Percentiles rank a stretch among this genome's conserved stretches.
phyloP scores from a whole-genome alignment of 345 rosid genomes.

The Ailanthus altissimus region DNA sequence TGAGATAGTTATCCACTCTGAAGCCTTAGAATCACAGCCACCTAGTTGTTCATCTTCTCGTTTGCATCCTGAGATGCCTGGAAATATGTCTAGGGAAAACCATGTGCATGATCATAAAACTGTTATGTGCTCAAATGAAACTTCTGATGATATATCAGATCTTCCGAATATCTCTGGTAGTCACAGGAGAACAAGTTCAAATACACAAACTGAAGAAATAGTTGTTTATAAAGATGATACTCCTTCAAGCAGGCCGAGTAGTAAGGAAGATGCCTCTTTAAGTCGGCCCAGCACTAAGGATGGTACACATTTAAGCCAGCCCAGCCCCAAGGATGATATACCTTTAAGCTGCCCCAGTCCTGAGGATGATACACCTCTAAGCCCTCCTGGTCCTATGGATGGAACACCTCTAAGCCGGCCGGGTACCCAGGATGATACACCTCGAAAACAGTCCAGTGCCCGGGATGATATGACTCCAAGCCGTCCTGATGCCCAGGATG shows the following conservation, averaged over 20 bases:
- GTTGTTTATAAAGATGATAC: conserved; percentile 32
- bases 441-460: conserved; percentile 13
- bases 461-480: conserved; percentile 14
- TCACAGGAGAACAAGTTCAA: conserved; percentile 33
- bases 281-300: conserved; percentile 24
- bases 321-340: conserved; percentile 22
- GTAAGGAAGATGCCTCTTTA: conserved; percentile 25
- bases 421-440: conserved; percentile 18
- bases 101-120: conserved; percentile 32
- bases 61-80: conserved; percentile 32
- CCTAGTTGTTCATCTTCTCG: conserved; percentile 36
- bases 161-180: conserved; percentile 23
- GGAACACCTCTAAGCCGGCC: conserved; percentile 22
- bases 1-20: conserved; percentile 34
- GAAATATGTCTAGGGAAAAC: conserved; percentile 35
- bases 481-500: conserved; percentile 24
- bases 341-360: conserved; percentile 16
- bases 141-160: conserved; percentile 35
- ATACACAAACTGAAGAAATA: conserved; percentile 38
- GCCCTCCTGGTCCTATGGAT: conserved; percentile 19
- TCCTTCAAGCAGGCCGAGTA: conserved; percentile 35
- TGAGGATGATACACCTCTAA: conserved; percentile 17
- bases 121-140: conserved; percentile 35
- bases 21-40: conserved; percentile 39
- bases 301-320: conserved; percentile 5